A percentile compares a stretch with the other conserved stretches of the same genome.
Evolutionary conservation across 176 grass and related monocot genomes (phyloP).

Genomic region (Tillandsia fasciculata): DNA sequence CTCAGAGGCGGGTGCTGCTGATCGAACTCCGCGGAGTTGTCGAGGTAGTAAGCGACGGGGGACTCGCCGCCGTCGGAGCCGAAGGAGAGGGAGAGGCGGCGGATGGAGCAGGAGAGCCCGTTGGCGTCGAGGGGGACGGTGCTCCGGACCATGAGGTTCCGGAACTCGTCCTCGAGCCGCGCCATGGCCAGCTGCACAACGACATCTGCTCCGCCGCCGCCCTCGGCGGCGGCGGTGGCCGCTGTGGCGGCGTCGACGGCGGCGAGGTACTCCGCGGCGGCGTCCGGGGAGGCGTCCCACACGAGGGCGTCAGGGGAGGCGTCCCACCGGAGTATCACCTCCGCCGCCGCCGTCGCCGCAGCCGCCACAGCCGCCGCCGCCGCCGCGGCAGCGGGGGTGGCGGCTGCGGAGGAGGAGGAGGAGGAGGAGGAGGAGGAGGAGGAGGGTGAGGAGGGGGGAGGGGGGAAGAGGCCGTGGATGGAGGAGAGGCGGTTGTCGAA

Average conservation of each 20-base stretch:
- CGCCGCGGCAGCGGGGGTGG: neutral
- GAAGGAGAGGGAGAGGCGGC: constrained; percentile 75
- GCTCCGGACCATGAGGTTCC: constrained; percentile 67
- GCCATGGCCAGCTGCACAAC: constrained; percentile 80
- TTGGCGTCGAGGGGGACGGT: constrained; percentile 61
- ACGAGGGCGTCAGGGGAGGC: constrained; percentile 53
- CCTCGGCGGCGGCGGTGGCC: neutral
- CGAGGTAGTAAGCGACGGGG: constrained; percentile 46
- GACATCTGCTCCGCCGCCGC: constrained; percentile 24
- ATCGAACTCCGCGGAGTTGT: constrained; percentile 74
- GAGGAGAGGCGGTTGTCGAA: constrained; percentile 58
- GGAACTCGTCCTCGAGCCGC: constrained; percentile 83
- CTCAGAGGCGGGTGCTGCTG: neutral
- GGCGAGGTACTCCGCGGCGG: constrained; percentile 40
- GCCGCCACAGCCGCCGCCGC: neutral
- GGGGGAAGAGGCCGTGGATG: neutral
- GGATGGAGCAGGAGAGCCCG: constrained; percentile 66
- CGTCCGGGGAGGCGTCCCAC: constrained; percentile 57
- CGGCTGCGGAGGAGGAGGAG: constrained; percentile 25
- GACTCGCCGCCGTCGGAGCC: constrained; percentile 30
- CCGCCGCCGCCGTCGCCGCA: constrained; percentile 30
- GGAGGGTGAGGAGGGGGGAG: constrained; percentile 4
- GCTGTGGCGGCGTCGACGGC: constrained; percentile 40
- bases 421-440: constrained; percentile 32
- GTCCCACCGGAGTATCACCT: constrained; percentile 64